Conservation (phyloP, 2,329 filamentous ascomycete genomes). For the Boeremia exigua region DNA sequence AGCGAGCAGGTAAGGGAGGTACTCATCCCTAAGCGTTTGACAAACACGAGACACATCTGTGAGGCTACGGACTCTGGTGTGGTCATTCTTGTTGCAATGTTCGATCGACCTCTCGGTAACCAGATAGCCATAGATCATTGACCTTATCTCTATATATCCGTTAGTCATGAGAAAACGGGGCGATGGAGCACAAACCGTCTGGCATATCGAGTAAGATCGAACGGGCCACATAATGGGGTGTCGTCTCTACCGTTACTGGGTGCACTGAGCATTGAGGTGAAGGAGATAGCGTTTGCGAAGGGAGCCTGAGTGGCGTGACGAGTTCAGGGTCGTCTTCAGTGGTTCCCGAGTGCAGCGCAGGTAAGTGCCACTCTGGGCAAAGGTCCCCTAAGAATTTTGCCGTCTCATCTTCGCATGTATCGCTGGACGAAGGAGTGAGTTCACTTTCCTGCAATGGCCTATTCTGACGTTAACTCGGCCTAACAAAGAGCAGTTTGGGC, state of each 20-base stretch:
- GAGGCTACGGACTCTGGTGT: background rate
- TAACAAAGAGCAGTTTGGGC: background rate
- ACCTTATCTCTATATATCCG: too few species aligned
- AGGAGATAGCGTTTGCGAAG: background rate
- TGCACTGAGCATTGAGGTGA: background rate
- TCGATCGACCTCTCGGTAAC: too few species aligned
- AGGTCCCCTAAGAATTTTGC: background rate
- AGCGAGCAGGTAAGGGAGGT: too few species aligned
- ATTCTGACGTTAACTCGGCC: too few species aligned
- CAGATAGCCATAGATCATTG: too few species aligned
- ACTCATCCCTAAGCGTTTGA: too few species aligned
- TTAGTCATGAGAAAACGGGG: too few species aligned
- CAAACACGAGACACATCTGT: background rate
- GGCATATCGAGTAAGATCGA: too few species aligned
- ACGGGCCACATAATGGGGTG: too few species aligned
- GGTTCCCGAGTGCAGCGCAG: background rate
- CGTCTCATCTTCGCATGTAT: background rate
- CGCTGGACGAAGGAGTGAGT: background rate
- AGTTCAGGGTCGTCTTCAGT: background rate
- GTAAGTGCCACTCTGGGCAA: background rate
- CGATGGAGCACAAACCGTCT: too few species aligned
- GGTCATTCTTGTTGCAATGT: too few species aligned
- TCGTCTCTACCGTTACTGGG: too few species aligned
- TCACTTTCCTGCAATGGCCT: background rate
- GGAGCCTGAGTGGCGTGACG: background rate